These are phyloP conservation scores for Neurospora crassa DNA, from an alignment of 2,329 filamentous ascomycete genomes.

Conservation along the genomic window DNA sequence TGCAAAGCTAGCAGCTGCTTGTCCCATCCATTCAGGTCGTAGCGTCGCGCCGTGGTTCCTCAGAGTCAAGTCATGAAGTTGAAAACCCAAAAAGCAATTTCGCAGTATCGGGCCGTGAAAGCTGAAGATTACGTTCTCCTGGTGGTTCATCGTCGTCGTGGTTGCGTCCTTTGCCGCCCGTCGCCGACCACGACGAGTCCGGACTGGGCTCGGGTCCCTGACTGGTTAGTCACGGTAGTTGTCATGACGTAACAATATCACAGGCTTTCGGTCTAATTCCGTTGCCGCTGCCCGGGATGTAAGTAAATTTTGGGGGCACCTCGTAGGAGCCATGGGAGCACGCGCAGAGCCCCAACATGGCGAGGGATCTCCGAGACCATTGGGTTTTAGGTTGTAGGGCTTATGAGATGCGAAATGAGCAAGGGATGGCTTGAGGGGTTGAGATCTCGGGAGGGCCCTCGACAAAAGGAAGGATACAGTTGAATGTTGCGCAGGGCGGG, in stretches of 20 bases:
- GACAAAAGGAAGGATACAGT: neutral
- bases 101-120: neutral
- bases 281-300: neutral
- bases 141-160: neutral
- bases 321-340: neutral
- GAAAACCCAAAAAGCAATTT: neutral
- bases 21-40: neutral
- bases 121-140: neutral
- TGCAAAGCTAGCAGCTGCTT: neutral
- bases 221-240: neutral
- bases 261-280: neutral
- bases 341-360: neutral
- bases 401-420: neutral
- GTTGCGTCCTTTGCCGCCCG: neutral
- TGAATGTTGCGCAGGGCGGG: neutral
- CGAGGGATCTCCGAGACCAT: neutral
- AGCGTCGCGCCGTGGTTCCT: neutral
- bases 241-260: slow-evolving; percentile 6
- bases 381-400: neutral
- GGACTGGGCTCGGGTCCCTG: neutral
- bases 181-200: neutral
- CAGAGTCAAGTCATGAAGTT: neutral
- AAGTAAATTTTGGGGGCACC: neutral
- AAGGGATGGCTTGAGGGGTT: neutral
- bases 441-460: neutral